Evolutionary conservation across 331 rosid genomes (phyloP).

Genomic region (Arachis monticola): DNA sequence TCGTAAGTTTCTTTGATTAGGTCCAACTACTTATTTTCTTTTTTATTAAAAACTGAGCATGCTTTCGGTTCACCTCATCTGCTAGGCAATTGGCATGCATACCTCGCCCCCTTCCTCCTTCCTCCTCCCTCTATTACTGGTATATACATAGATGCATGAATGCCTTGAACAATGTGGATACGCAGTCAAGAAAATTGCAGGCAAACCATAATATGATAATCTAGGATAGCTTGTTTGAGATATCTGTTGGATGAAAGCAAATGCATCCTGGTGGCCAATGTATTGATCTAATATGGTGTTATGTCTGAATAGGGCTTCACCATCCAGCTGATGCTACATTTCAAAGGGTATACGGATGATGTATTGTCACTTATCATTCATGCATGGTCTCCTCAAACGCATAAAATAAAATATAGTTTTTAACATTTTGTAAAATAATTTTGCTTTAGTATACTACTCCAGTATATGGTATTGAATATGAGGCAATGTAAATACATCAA

Average conservation of each 20-base stretch:
- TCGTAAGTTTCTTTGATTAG: slow-evolving; percentile 68
- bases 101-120: too few species aligned
- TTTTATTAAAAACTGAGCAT: background rate
- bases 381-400: slow-evolving; percentile 13
- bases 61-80: slow-evolving; percentile 2
- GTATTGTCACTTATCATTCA: slow-evolving; percentile 18
- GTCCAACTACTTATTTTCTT: slow-evolving; percentile 28
- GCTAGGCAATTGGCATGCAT: background rate
- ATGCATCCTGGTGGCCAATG: slow-evolving; percentile 22
- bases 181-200: slow-evolving; percentile 11
- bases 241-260: slow-evolving; percentile 20
- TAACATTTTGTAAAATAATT: slow-evolving; percentile 16
- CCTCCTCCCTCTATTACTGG: background rate
- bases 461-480: too few species aligned
- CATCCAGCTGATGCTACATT: slow-evolving; percentile 10
- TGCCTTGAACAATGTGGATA: slow-evolving; percentile 31
- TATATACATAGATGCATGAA: slow-evolving; percentile 13
- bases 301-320: slow-evolving; percentile 24
- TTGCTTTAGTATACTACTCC: slow-evolving; percentile 5
- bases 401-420: background rate
- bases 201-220: slow-evolving; percentile 15
- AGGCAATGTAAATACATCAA: too few species aligned
- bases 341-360: background rate
- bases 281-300: slow-evolving; percentile 28
- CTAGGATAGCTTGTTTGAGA: slow-evolving; percentile 20